Evolutionary conservation across 1,284 basidiomycete genomes (phyloP), one percentile per base, ranked within the genome.

Genomic region (Sphaerobolus stellatus): DNA sequence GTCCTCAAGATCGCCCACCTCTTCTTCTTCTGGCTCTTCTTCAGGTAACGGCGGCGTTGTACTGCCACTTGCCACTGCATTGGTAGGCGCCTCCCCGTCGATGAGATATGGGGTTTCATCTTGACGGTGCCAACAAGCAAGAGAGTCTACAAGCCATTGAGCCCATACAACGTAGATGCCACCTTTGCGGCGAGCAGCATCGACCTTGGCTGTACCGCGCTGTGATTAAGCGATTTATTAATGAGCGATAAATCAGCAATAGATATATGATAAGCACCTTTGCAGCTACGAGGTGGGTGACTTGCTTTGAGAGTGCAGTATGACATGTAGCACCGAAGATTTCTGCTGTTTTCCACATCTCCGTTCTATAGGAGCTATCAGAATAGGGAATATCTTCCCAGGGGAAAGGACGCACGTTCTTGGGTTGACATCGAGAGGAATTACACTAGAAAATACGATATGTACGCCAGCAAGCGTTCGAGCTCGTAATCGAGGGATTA

Each of bases 221-320:
- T 92, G 63, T 18, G 31, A 22, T 16, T 18, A 54, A 18, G 48
- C 44, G 34, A 20, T 25, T 41, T 31, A 38, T 20, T 40, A 40
- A 34, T 36, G 30, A 20, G 33, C 2, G 13, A 45, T 28, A 50
- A 52, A 48, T 33, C 18, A 36, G 54, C 44, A 51, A 57, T 5
- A 45, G 40, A 41, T 8, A 24, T n/a, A n/a, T n/a, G n/a, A n/a
- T n/a, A n/a, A n/a, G 56, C 52, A 90, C 86, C 76, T 92, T 90
- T 3, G 89, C 90, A 14, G 94, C 90, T 25, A 99, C 91, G 31
- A 98, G 86, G 64, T 99, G 96, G 0, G 96, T 98, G 18, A 91
- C 81, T 1, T 79, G 71, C n/a, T 71, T 69, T 2, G 77, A 79
- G 24, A 98, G 68, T 52, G 90, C 84, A 16, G 80, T 82, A 34